These are phyloP conservation scores for Fusarium clavum DNA, from an alignment of 2,329 filamentous ascomycete genomes.

Conservation along the genomic window DNA sequence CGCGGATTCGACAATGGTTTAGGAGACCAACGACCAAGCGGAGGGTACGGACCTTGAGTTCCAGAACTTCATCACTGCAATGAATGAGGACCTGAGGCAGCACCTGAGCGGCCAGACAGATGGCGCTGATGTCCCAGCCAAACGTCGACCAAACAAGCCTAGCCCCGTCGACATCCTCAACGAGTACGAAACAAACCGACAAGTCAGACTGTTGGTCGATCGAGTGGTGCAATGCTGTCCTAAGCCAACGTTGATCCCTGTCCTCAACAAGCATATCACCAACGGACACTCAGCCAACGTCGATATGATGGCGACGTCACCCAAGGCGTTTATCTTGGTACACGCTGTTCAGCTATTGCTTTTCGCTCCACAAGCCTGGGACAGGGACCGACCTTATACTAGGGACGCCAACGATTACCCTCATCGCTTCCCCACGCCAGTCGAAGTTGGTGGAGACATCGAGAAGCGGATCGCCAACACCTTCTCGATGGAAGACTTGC, in stretches of 20 bases:
- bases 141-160: too few relatives aligned
- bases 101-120: background rate
- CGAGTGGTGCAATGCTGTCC: background rate
- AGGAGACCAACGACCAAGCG: background rate
- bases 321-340: background rate
- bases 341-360: background rate
- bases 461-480: background rate
- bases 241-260: background rate
- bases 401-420: background rate
- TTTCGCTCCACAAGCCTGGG: background rate
- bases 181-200: too few relatives aligned
- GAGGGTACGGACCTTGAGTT: too few relatives aligned
- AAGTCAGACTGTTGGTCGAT: background rate
- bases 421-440: background rate
- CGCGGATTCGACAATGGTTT: background rate
- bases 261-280: background rate
- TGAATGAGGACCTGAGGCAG: background rate
- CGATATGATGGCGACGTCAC: accelerated
- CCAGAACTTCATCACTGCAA: background rate
- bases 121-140: too few relatives aligned
- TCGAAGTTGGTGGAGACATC: background rate
- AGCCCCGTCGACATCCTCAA: background rate
- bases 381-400: accelerated
- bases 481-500: background rate
- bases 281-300: background rate